These are phyloP conservation scores for Torulaspora microellipsoides DNA, from an alignment of 805 yeast genomes.

Conservation along the genomic window DNA sequence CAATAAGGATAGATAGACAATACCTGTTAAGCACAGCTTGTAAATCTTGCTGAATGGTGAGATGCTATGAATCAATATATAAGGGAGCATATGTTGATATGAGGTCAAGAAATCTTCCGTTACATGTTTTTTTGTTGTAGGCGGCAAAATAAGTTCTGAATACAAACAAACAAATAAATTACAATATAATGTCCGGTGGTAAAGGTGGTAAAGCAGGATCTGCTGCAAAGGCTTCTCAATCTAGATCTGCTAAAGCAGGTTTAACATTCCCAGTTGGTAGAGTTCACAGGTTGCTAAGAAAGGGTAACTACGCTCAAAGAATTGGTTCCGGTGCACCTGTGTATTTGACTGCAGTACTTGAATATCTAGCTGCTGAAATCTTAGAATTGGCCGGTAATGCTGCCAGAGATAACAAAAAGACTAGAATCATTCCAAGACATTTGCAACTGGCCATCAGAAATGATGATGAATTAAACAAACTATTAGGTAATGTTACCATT, in stretches of 20 bases:
- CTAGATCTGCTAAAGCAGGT: slow-evolving; percentile 96
- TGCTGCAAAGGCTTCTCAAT: slow-evolving; percentile 86
- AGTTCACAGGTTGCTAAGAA: slow-evolving; percentile 89
- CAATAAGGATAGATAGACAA: too few species aligned
- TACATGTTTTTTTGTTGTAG: too few species aligned
- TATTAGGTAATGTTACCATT: slow-evolving; percentile 83
- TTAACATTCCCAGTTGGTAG: slow-evolving; percentile 98
- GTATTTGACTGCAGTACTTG: slow-evolving; percentile 90
- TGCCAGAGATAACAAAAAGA: slow-evolving; percentile 96
- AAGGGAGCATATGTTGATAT: too few species aligned
- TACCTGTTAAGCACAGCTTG: too few species aligned
- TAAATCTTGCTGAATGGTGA: too few species aligned
- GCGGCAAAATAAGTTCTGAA: too few species aligned
- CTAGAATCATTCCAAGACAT: slow-evolving; percentile 97
- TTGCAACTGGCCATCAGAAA: slow-evolving; percentile 95
- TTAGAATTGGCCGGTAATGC: slow-evolving; percentile 96
- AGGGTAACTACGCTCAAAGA: slow-evolving; percentile 95
- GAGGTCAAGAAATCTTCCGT: too few species aligned
- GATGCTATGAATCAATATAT: too few species aligned
- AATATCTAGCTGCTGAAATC: slow-evolving; percentile 92
- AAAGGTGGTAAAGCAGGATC: slow-evolving; percentile 85
- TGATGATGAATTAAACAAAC: slow-evolving; percentile 93
- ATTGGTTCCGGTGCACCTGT: slow-evolving; percentile 98
- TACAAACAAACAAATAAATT: too few species aligned
- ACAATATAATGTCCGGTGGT: slow-evolving; percentile 53